Evolutionary conservation across 1,284 basidiomycete species (phyloP).

Genomic region (Pseudozyma sp.): DNA sequence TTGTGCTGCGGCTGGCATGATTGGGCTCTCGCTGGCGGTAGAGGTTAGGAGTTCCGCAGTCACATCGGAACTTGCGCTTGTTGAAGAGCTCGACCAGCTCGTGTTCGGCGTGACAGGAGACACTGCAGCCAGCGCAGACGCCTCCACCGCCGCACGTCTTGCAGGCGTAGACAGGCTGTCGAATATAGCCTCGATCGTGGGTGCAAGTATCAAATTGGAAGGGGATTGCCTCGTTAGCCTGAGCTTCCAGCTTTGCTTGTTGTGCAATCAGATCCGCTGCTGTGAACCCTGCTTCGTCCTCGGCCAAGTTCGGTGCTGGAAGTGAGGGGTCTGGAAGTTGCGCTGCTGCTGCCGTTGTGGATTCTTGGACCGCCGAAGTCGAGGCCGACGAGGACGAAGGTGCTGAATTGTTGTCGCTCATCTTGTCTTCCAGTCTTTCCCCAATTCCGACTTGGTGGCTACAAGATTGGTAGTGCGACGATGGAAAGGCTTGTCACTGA

Average conservation of each 20-base stretch:
- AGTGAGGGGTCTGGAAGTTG: conserved; percentile 58
- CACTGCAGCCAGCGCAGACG: conserved; percentile 70
- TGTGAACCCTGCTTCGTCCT: conserved; percentile 61
- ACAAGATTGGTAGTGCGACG: not conserved
- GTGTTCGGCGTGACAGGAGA: conserved; percentile 69
- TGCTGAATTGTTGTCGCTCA: conserved; percentile 19
- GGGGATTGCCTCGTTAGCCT: conserved; percentile 69
- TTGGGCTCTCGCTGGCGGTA: conserved; percentile 45
- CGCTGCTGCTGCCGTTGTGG: conserved; percentile 5
- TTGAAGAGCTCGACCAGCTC: conserved; percentile 69
- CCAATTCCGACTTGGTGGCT: not conserved
- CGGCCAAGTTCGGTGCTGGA: conserved; percentile 47
- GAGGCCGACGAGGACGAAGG: conserved; percentile 5
- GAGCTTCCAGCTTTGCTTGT: conserved; percentile 67
- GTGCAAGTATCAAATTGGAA: conserved; percentile 70
- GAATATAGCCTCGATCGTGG: conserved; percentile 65
- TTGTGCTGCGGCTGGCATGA: conserved; percentile 6
- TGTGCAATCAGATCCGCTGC: conserved; percentile 68
- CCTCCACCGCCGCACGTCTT: conserved; percentile 67
- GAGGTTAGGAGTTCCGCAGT: conserved; percentile 64
- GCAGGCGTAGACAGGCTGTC: conserved; percentile 69
- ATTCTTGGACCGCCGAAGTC: not conserved
- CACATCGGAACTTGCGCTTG: conserved; percentile 66
- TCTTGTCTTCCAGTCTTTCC: not conserved
- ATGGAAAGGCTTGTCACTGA: not conserved